Evolutionary conservation across 148 eudicot genomes (phyloP).

Genomic region (Cornus suecica): DNA sequence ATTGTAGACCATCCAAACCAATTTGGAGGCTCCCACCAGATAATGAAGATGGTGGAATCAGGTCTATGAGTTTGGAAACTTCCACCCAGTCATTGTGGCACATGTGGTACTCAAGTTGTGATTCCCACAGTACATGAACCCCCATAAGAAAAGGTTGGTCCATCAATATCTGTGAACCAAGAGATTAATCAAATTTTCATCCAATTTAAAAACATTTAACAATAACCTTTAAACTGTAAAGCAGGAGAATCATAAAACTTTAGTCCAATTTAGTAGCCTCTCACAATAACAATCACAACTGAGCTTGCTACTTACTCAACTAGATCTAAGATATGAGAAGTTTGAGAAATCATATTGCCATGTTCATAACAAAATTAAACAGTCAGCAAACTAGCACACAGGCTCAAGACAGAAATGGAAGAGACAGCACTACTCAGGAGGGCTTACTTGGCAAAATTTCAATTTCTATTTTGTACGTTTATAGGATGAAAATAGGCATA

Average conservation of each 20-base stretch:
- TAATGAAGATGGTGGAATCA: slow-evolving; percentile 59
- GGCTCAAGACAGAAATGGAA: background rate
- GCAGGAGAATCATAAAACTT: background rate
- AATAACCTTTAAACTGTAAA: slow-evolving; percentile 23
- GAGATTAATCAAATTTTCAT: background rate
- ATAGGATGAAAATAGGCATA: background rate
- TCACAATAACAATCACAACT: no score
- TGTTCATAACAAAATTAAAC: background rate
- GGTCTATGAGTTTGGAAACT: slow-evolving; percentile 62
- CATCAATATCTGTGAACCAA: slow-evolving; percentile 48
- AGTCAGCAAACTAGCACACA: background rate
- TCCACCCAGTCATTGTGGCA: slow-evolving; percentile 86
- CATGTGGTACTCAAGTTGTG: slow-evolving; percentile 83
- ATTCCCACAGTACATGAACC: slow-evolving; percentile 85
- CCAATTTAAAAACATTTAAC: background rate
- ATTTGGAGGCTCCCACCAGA: slow-evolving; percentile 59
- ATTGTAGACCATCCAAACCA: slow-evolving; percentile 59
- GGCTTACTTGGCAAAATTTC: background rate
- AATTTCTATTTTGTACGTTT: background rate
- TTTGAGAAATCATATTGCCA: background rate
- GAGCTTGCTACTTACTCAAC: no score
- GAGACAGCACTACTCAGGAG: background rate
- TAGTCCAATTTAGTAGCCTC: background rate
- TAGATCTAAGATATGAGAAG: no score
- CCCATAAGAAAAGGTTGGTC: slow-evolving; percentile 79